These are phyloP conservation scores for Cerrena zonata DNA, from an alignment of 1,284 basidiomycete species.

Conservation along the genomic window DNA sequence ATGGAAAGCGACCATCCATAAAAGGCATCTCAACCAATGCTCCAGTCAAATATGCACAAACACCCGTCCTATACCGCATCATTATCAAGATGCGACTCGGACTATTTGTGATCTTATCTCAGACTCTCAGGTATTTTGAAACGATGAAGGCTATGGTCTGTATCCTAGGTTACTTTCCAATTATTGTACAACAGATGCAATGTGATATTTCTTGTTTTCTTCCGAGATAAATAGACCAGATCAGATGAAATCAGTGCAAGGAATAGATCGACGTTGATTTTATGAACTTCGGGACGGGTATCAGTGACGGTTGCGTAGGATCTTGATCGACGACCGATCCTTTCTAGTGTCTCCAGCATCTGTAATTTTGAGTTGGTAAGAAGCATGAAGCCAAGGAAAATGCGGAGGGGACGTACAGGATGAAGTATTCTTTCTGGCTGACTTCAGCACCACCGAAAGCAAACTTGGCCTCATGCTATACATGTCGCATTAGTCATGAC, in stretches of 20 bases:
- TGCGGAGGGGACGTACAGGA: slow-evolving; percentile 41
- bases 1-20: too few species aligned
- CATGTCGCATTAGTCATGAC: slow-evolving; percentile 14
- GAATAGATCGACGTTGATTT: too few species aligned
- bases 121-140: too few species aligned
- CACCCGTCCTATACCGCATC: too few species aligned
- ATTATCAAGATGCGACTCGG: too few species aligned
- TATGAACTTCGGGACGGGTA: too few species aligned
- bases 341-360: not conserved
- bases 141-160: not conserved
- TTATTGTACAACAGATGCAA: not conserved
- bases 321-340: too few species aligned
- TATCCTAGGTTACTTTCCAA: not conserved
- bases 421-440: slow-evolving; percentile 43
- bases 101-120: too few species aligned
- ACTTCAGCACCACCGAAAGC: slow-evolving; percentile 39
- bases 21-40: too few species aligned
- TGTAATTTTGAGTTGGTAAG: not conserved
- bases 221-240: not conserved
- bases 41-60: too few species aligned
- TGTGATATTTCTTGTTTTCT: not conserved
- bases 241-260: too few species aligned
- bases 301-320: too few species aligned
- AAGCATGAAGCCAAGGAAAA: not conserved
- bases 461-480: slow-evolving; percentile 39